Evolutionary conservation across 2,329 filamentous ascomycete species (phyloP).

Genomic region (Metarhizium robertsii): DNA sequence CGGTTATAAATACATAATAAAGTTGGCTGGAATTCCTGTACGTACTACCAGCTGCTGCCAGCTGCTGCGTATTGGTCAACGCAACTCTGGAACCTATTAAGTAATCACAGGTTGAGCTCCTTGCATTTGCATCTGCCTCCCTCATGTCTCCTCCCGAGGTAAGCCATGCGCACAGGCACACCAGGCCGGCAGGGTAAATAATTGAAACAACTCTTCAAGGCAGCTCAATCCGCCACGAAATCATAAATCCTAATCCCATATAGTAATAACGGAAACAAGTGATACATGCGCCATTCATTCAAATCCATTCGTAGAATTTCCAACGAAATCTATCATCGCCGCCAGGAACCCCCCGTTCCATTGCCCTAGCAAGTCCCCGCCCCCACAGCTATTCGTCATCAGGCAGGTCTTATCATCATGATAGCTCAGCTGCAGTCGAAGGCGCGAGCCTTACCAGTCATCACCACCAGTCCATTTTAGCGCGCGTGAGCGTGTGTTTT

Average conservation of each 20-base stretch:
- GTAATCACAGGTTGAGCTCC: too few species aligned
- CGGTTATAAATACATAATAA: too few species aligned
- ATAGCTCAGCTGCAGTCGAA: background rate
- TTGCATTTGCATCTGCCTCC: too few species aligned
- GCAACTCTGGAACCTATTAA: too few species aligned
- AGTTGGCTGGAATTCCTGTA: too few species aligned
- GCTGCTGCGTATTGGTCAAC: too few species aligned
- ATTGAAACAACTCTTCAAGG: background rate
- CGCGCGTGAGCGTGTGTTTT: background rate
- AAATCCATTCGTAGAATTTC: conserved; percentile 1
- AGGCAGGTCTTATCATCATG: background rate
- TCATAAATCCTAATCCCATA: background rate
- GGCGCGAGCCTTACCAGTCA: background rate
- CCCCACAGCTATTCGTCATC: background rate
- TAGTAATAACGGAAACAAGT: background rate
- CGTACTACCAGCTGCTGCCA: too few species aligned
- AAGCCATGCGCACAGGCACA: background rate
- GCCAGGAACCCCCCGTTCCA: background rate
- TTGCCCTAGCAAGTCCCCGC: background rate
- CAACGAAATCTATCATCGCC: background rate
- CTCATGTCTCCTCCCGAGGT: too few species aligned
- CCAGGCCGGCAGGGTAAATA: background rate
- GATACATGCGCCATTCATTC: conserved; percentile 5
- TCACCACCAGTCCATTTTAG: background rate
- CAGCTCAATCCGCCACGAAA: background rate